Percentiles rank a stretch among this genome's conserved stretches.
These are phyloP conservation scores for Rhynchospora tenuis DNA, from an alignment of 176 grass and related monocot species.

Conservation along the genomic window DNA sequence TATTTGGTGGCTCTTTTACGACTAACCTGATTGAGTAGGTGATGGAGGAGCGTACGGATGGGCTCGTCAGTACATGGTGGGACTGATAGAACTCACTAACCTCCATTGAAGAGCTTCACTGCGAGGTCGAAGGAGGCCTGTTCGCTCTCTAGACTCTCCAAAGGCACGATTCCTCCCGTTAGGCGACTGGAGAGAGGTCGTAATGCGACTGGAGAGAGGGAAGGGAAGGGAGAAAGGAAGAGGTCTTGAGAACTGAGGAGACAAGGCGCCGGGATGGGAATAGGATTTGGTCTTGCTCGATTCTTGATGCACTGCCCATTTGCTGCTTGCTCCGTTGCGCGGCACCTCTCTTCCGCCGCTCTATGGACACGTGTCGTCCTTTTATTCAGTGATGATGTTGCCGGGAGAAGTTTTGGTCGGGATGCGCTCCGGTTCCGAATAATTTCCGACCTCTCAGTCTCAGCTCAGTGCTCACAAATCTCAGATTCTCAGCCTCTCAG, in stretches of 20 bases:
- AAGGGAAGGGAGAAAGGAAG: neutral
- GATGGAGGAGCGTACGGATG: slow-evolving; percentile 66
- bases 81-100: slow-evolving; percentile 69
- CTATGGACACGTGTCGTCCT: neutral
- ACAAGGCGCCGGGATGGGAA: neutral
- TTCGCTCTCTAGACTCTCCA: neutral
- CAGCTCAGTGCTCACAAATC: no score
- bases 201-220: neutral
- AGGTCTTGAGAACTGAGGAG: neutral
- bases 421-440: neutral
- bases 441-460: no score
- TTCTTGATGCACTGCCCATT: neutral
- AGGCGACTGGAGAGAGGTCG: slow-evolving; percentile 24
- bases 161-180: slow-evolving; percentile 31
- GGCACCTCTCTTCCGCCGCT: neutral
- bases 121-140: slow-evolving; percentile 41
- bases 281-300: neutral
- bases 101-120: slow-evolving; percentile 65
- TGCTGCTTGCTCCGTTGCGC: neutral
- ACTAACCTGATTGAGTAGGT: slow-evolving; percentile 73
- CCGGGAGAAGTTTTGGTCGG: neutral
- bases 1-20: neutral
- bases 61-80: slow-evolving; percentile 84
- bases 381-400: neutral
- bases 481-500: no score